phyloP scores from a whole-genome alignment of 2,329 filamentous ascomycete species.

The Zasmidium cellare region DNA sequence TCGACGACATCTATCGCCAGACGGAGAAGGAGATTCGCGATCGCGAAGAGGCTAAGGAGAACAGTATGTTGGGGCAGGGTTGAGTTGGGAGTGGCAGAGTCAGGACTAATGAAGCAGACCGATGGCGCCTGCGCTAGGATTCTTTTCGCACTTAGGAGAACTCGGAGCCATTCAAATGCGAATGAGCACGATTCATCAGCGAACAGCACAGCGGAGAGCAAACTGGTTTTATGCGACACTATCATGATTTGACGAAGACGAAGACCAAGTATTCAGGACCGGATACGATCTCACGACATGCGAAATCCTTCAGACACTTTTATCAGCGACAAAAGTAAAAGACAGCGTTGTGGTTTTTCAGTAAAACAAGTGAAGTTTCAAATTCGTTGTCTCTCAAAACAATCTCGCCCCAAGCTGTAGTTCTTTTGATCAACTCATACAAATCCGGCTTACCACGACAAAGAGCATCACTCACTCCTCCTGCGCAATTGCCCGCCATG shows the following conservation, averaged over 20 bases:
- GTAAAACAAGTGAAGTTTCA: background rate
- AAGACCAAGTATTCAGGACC: too few species aligned
- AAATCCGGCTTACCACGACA: background rate
- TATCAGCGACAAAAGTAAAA: too few species aligned
- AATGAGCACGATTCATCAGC: background rate
- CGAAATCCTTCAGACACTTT: too few species aligned
- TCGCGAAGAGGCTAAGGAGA: background rate
- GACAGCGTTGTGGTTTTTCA: background rate
- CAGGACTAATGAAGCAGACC: background rate
- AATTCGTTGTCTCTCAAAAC: background rate
- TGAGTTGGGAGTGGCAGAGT: background rate
- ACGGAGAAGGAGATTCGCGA: slow-evolving; percentile 12
- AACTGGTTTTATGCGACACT: too few species aligned
- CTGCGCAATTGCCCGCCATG: background rate
- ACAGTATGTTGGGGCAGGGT: background rate
- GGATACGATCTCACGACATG: too few species aligned
- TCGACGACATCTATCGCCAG: slow-evolving; percentile 15
- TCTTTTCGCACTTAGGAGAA: too few species aligned
- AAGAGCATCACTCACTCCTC: background rate
- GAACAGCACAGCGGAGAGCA: too few species aligned
- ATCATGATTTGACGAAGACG: too few species aligned
- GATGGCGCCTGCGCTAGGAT: background rate
- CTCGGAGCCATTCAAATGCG: too few species aligned
- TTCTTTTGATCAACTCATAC: background rate
- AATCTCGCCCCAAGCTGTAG: background rate